These are phyloP conservation scores for Microdochium trichocladiopsis DNA, from an alignment of 2,329 filamentous ascomycete genomes.

Conservation along the genomic window DNA sequence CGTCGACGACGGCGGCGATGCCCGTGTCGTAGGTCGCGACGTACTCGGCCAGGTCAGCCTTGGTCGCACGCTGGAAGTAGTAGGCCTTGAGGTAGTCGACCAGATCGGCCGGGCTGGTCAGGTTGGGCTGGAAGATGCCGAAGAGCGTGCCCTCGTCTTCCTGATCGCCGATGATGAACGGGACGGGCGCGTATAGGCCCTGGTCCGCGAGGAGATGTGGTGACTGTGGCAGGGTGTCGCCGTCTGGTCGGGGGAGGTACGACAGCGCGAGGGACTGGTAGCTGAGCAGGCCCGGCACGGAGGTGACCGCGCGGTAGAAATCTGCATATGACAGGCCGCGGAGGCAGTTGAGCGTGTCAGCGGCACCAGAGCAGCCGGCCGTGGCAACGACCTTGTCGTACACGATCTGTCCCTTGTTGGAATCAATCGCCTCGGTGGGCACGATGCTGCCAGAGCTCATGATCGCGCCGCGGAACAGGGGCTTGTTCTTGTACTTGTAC, in stretches of 20 bases:
- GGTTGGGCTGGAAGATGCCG: slow-evolving; percentile 59
- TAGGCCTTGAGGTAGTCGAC: slow-evolving; percentile 52
- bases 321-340: slow-evolving; percentile 50
- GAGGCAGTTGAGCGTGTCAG: slow-evolving; percentile 59
- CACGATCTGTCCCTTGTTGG: slow-evolving; percentile 54
- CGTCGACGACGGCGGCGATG: slow-evolving; percentile 40
- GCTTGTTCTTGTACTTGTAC: slow-evolving; percentile 65
- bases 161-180: slow-evolving; percentile 65
- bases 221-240: slow-evolving; percentile 51
- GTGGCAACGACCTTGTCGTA: slow-evolving; percentile 55
- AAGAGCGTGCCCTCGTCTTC: slow-evolving; percentile 79
- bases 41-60: slow-evolving; percentile 42
- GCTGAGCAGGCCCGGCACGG: slow-evolving; percentile 60
- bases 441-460: slow-evolving; percentile 67
- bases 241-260: slow-evolving; percentile 70
- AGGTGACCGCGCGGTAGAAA: slow-evolving; percentile 61
- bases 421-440: slow-evolving; percentile 58
- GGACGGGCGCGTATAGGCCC: slow-evolving; percentile 51
- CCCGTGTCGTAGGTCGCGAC: slow-evolving; percentile 55
- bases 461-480: slow-evolving; percentile 69
- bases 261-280: slow-evolving; percentile 64
- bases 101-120: slow-evolving; percentile 53
- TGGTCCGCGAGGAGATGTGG: slow-evolving; percentile 48
- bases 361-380: slow-evolving; percentile 52
- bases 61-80: slow-evolving; percentile 53